phyloP scores from a whole-genome alignment of 345 rosid species.

The Lepidium africanum region DNA sequence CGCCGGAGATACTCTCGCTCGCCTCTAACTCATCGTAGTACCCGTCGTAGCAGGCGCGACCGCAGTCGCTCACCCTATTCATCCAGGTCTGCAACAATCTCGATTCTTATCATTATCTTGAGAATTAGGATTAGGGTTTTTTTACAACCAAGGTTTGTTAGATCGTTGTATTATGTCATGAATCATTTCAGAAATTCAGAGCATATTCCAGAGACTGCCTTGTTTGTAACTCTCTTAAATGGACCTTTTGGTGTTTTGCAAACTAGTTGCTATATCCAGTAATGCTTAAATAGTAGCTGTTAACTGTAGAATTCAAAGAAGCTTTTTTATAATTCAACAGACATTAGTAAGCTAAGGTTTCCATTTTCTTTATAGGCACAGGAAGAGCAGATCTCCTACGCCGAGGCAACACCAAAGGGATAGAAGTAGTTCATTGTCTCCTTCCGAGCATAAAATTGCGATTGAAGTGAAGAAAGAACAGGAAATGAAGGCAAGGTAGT shows the following conservation, averaged over 20 bases:
- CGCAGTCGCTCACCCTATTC: conserved; percentile 28
- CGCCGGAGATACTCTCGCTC: conserved; percentile 43
- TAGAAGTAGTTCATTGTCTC: conserved; percentile 41
- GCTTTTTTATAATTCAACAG: conserved; percentile 36
- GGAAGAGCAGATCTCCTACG: conserved; percentile 54
- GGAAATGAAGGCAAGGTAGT: conserved; percentile 52
- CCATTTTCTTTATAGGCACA: conserved; percentile 36
- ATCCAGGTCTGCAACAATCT: conserved; percentile 21
- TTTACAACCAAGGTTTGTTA: not conserved
- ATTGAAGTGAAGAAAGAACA: conserved; percentile 41
- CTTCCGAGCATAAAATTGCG: conserved; percentile 34
- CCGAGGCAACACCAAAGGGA: conserved; percentile 44
- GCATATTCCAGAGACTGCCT: not conserved
- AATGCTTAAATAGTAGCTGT: not conserved
- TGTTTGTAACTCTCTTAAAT: not conserved
- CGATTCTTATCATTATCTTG: not conserved
- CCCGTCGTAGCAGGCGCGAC: conserved; percentile 45
- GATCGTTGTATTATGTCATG: not conserved
- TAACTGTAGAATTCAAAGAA: conserved; percentile 32
- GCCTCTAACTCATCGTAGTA: conserved; percentile 23
- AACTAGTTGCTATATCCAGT: not conserved
- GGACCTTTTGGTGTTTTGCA: not conserved
- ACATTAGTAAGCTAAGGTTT: conserved; percentile 35
- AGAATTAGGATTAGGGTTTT: not conserved
- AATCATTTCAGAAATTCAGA: not conserved